Percentiles rank a stretch among this genome's conserved stretches.
These are phyloP conservation scores for Exophiala xenobiotica DNA, from an alignment of 2,329 filamentous ascomycete genomes.

Conservation along the genomic window DNA sequence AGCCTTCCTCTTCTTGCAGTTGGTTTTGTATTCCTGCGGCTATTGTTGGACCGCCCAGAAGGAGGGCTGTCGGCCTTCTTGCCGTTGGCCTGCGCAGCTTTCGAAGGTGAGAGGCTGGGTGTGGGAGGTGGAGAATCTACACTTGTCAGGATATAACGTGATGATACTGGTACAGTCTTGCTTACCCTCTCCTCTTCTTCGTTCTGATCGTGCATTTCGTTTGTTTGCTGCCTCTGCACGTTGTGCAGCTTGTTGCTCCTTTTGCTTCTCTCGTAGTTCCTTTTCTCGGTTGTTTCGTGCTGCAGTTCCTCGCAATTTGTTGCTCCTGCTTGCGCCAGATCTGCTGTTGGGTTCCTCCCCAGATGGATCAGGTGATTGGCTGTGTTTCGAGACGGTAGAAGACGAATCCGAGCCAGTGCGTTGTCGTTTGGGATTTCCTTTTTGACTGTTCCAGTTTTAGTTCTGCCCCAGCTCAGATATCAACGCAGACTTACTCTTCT, in stretches of 20 bases:
- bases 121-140: slow-evolving; percentile 72
- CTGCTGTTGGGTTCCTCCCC: slow-evolving; percentile 62
- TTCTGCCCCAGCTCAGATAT: background rate
- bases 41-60: slow-evolving; percentile 44
- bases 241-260: slow-evolving; percentile 69
- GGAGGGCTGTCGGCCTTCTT: slow-evolving; percentile 44
- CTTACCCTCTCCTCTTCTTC: slow-evolving; percentile 76
- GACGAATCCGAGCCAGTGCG: slow-evolving; percentile 76
- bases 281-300: slow-evolving; percentile 55
- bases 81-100: slow-evolving; percentile 41
- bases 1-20: slow-evolving; percentile 66
- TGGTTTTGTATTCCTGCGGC: slow-evolving; percentile 64
- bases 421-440: slow-evolving; percentile 72
- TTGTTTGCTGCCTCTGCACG: slow-evolving; percentile 73
- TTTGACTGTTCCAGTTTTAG: slow-evolving; percentile 56
- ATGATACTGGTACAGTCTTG: background rate
- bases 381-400: slow-evolving; percentile 54
- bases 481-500: slow-evolving; percentile 71
- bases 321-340: slow-evolving; percentile 14
- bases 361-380: slow-evolving; percentile 43
- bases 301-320: slow-evolving; percentile 56
- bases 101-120: slow-evolving; percentile 54
- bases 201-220: slow-evolving; percentile 77
- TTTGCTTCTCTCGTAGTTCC: slow-evolving; percentile 49
- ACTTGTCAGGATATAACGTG: slow-evolving; percentile 4